Evolutionary conservation across 2,329 filamentous ascomycete genomes (phyloP).

Genomic region (Cercospora brassicicola): DNA sequence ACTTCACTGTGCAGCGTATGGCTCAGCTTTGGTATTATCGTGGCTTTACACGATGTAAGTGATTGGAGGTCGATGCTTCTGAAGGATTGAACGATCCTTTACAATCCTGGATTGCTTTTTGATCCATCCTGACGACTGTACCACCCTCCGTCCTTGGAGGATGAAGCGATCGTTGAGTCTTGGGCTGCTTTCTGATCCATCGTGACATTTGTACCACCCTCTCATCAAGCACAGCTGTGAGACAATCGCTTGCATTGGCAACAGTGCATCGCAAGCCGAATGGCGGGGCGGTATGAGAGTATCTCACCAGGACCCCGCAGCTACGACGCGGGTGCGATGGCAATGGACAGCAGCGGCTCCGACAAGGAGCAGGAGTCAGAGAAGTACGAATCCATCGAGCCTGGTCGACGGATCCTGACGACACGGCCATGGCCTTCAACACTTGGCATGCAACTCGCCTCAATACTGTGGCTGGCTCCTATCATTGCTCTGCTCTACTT

Average conservation of each 20-base stretch:
- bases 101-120: neutral
- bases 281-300: neutral
- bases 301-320: neutral
- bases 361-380: neutral
- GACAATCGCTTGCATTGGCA: neutral
- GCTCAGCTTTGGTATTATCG: neutral
- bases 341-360: neutral
- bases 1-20: neutral
- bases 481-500: constrained; percentile 32
- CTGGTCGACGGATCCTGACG: neutral
- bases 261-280: neutral
- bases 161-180: neutral
- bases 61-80: neutral
- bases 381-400: neutral
- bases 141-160: neutral
- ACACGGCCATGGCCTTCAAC: neutral
- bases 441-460: constrained; percentile 22
- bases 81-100: neutral
- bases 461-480: constrained; percentile 35
- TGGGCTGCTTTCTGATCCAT: neutral
- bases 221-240: neutral
- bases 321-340: neutral
- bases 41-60: neutral
- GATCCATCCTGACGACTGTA: neutral
- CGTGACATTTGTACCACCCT: neutral